Conservation (phyloP, 228 moss, liverwort and hornwort species). For the Sphagnum magellanicum region DNA sequence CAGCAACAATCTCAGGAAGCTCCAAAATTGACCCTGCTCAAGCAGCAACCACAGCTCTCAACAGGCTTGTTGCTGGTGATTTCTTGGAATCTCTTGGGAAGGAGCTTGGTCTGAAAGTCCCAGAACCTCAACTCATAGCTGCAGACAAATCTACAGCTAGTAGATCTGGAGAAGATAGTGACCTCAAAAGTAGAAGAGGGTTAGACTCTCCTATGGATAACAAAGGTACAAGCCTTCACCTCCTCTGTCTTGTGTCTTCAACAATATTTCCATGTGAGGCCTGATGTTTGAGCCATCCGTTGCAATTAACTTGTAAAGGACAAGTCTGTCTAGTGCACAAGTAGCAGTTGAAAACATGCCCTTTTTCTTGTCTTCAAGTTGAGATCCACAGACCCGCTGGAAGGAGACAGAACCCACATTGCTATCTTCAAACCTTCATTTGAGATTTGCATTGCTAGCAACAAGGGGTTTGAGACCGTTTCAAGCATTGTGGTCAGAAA, state of each 20-base stretch:
- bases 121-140: slow-evolving; percentile 24
- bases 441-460: no score
- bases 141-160: slow-evolving; percentile 24
- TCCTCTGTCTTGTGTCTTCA: background rate
- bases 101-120: slow-evolving; percentile 79
- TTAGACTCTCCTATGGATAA: background rate
- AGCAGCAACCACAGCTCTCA: slow-evolving; percentile 65
- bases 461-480: no score
- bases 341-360: no score
- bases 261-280: background rate
- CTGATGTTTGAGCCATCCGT: no score
- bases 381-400: no score
- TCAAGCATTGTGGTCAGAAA: no score
- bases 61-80: slow-evolving; percentile 76
- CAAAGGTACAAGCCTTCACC: background rate
- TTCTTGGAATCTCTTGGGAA: slow-evolving; percentile 90
- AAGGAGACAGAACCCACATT: no score
- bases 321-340: background rate
- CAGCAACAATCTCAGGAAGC: slow-evolving; percentile 15
- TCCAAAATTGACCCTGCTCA: slow-evolving; percentile 13
- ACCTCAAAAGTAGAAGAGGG: background rate
- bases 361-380: no score
- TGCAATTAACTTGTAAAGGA: background rate
- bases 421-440: no score
- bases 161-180: slow-evolving; percentile 6